These are phyloP conservation scores for Tricholoma terreum DNA, from an alignment of 768 basidiomycete species.

Conservation along the genomic window DNA sequence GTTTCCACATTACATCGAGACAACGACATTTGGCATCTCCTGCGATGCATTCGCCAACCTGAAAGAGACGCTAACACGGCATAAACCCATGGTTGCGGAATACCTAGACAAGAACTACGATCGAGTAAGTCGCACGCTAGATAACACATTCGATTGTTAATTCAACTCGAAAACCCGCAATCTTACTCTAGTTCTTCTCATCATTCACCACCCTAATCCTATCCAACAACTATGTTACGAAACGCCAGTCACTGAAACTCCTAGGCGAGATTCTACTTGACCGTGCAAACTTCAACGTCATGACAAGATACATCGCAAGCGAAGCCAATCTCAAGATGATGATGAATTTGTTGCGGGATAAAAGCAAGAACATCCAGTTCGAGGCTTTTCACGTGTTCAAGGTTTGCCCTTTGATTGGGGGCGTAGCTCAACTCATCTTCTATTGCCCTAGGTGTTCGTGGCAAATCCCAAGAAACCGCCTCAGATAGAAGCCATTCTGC, in stretches of 20 bases:
- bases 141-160: slow-evolving; percentile 59
- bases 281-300: slow-evolving; percentile 96
- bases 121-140: slow-evolving; percentile 51
- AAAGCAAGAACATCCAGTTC: slow-evolving; percentile 99
- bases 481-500: slow-evolving; percentile 86
- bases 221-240: slow-evolving; percentile 98
- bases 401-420: slow-evolving; percentile 39
- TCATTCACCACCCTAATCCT: slow-evolving; percentile 92
- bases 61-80: slow-evolving; percentile 95
- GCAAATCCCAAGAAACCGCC: slow-evolving; percentile 99
- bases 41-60: slow-evolving; percentile 97
- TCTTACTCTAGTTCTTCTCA: slow-evolving; percentile 75
- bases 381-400: slow-evolving; percentile 99
- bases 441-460: slow-evolving; percentile 74
- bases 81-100: slow-evolving; percentile 97
- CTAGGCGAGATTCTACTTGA: slow-evolving; percentile 97
- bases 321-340: slow-evolving; percentile 99
- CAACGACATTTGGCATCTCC: slow-evolving; percentile 96
- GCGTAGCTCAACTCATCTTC: slow-evolving; percentile 5
- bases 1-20: slow-evolving; percentile 95
- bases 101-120: slow-evolving; percentile 98
- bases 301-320: slow-evolving; percentile 95
- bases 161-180: slow-evolving; percentile 45
- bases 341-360: slow-evolving; percentile 98
- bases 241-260: slow-evolving; percentile 96